phyloP scores from a whole-genome alignment of 176 grass and related monocot species.

The Raddia guianensis region DNA sequence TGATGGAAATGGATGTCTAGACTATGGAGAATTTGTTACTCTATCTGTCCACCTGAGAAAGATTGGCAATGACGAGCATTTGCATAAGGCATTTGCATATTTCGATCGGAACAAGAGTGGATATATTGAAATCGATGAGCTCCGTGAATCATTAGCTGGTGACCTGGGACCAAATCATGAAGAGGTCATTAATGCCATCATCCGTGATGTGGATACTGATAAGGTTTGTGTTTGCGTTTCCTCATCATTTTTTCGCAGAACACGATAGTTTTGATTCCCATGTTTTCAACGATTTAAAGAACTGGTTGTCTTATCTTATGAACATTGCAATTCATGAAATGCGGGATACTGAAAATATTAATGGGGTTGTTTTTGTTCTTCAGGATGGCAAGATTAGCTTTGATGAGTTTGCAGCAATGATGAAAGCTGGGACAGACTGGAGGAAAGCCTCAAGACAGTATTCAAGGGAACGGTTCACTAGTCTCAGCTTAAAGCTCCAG shows the following conservation, averaged over 20 bases:
- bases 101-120: slow-evolving; percentile 83
- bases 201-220: slow-evolving; percentile 82
- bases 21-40: slow-evolving; percentile 88
- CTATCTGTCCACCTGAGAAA: slow-evolving; percentile 83
- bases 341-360: not conserved
- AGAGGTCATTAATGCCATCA: slow-evolving; percentile 88
- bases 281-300: not conserved
- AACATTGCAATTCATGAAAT: not conserved
- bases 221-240: slow-evolving; percentile 55
- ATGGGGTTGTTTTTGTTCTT: slow-evolving; percentile 29
- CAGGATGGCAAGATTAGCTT: slow-evolving; percentile 96
- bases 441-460: slow-evolving; percentile 94
- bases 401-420: slow-evolving; percentile 87
- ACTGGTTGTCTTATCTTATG: not conserved
- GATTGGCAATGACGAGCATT: slow-evolving; percentile 77
- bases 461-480: slow-evolving; percentile 81
- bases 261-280: slow-evolving; percentile 21
- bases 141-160: slow-evolving; percentile 61
- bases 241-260: not conserved
- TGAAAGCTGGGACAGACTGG: slow-evolving; percentile 96
- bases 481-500: slow-evolving; percentile 81
- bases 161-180: slow-evolving; percentile 77
- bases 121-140: slow-evolving; percentile 88
- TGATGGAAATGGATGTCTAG: slow-evolving; percentile 78
- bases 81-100: slow-evolving; percentile 86